These are phyloP conservation scores for Micractinium sp. DNA, from an alignment of 139 green algal species.

Conservation along the genomic window DNA sequence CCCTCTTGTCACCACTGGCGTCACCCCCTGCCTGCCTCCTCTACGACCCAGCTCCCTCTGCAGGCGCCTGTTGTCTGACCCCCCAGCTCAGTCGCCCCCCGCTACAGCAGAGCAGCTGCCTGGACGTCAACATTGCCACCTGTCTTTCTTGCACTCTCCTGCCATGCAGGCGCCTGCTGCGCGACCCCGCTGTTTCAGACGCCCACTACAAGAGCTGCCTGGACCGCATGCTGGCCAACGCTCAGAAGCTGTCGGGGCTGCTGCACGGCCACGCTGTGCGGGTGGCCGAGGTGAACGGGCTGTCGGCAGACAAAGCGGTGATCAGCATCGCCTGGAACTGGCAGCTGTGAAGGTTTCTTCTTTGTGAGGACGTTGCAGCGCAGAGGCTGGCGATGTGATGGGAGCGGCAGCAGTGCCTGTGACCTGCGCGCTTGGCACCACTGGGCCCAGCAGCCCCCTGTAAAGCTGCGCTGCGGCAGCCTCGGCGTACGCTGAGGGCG, in stretches of 20 bases:
- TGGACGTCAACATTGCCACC: neutral
- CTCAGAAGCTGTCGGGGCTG: slow-evolving; percentile 47
- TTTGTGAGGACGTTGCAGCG: no score
- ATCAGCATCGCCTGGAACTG: slow-evolving; percentile 72
- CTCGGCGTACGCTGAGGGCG: no score
- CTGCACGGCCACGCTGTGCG: slow-evolving; percentile 60
- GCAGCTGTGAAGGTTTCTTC: slow-evolving; percentile 25
- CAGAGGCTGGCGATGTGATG: no score
- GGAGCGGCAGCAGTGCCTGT: no score
- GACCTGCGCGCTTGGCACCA: no score
- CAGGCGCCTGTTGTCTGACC: neutral
- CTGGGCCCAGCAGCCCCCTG: no score
- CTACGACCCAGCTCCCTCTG: neutral
- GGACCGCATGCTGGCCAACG: slow-evolving; percentile 55
- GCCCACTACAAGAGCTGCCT: slow-evolving; percentile 47
- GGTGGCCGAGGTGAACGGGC: slow-evolving; percentile 54
- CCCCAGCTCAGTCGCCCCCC: neutral
- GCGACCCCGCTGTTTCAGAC: slow-evolving; percentile 45
- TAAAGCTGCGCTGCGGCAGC: no score
- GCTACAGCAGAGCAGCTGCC: neutral
- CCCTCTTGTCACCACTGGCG: no score
- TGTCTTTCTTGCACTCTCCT: neutral
- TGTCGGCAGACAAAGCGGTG: slow-evolving; percentile 45
- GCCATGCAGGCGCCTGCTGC: slow-evolving; percentile 35
- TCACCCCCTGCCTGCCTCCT: no score